These are phyloP conservation scores for Candida manassasensis DNA, from an alignment of 805 yeast species.

Conservation along the genomic window DNA sequence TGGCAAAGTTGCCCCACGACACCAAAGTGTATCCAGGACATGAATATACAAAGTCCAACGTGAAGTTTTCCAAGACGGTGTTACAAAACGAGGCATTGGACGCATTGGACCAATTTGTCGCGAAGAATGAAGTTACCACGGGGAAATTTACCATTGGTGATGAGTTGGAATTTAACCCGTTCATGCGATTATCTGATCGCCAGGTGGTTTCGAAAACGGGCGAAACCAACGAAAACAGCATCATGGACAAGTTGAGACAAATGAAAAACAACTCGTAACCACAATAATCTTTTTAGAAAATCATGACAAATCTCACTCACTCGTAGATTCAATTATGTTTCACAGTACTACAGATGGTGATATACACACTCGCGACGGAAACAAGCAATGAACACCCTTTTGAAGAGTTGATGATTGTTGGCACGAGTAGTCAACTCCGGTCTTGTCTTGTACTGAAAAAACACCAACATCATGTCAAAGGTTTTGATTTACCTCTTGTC, in stretches of 20 bases:
- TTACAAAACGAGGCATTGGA: conserved; percentile 51
- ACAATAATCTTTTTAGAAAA: too few relatives aligned
- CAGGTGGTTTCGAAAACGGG: conserved; percentile 58
- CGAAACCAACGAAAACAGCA: conserved; percentile 41
- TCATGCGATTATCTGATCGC: conserved; percentile 72
- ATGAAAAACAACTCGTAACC: conserved; percentile 62
- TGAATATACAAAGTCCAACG: conserved; percentile 85
- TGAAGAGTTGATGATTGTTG: too few relatives aligned
- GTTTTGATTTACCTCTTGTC: too few relatives aligned
- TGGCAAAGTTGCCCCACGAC: conserved; percentile 60
- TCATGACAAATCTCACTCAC: too few relatives aligned
- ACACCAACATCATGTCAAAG: too few relatives aligned
- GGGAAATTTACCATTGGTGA: conserved; percentile 83
- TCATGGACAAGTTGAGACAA: conserved; percentile 70
- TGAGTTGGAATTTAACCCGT: conserved; percentile 82
- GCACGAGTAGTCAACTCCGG: too few relatives aligned
- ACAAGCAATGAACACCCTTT: too few relatives aligned
- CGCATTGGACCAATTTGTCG: conserved; percentile 47
- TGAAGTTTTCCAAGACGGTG: conserved; percentile 68
- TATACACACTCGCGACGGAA: too few relatives aligned
- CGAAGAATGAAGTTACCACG: conserved; percentile 65
- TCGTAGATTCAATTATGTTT: too few relatives aligned
- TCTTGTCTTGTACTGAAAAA: too few relatives aligned
- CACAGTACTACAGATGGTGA: too few relatives aligned
- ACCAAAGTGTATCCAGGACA: conserved; percentile 91